Conservation (phyloP, 345 rosid species). For the Moricandia moricandioides region DNA sequence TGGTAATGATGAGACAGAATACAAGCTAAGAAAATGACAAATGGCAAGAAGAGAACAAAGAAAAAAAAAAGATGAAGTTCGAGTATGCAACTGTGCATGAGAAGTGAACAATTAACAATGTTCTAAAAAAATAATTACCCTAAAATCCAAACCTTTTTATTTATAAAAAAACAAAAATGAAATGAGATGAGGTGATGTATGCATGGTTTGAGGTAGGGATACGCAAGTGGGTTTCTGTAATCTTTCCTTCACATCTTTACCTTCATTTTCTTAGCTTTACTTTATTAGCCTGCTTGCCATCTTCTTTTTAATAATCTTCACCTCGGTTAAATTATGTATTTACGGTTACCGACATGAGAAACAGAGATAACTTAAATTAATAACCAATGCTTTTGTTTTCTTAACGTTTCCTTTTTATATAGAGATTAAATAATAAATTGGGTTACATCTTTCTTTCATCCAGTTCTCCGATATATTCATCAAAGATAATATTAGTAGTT, state of each 20-base stretch:
- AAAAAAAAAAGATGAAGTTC: background rate
- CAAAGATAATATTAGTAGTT: background rate
- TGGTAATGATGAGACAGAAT: background rate
- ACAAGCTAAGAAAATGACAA: constrained; percentile 7
- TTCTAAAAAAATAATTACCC: background rate
- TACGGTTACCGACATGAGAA: constrained; percentile 12
- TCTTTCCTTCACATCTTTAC: constrained; percentile 20
- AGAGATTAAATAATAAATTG: background rate
- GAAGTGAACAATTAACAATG: background rate
- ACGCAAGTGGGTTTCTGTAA: constrained; percentile 15
- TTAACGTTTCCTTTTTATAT: background rate
- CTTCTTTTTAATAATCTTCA: background rate
- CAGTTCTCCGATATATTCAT: background rate
- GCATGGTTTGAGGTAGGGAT: constrained; percentile 18
- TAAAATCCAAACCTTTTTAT: too few species aligned
- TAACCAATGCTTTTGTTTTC: background rate
- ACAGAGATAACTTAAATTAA: background rate
- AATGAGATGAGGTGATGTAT: background rate
- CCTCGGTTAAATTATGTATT: constrained; percentile 3
- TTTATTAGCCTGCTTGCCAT: constrained; percentile 30
- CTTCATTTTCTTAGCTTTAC: constrained; percentile 3
- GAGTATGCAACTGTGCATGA: background rate
- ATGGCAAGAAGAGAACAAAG: background rate
- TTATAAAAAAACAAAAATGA: background rate
- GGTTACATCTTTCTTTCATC: background rate